These are phyloP conservation scores for Gastrolobium bilobum DNA, from an alignment of 306 rosid genomes.

Conservation along the genomic window DNA sequence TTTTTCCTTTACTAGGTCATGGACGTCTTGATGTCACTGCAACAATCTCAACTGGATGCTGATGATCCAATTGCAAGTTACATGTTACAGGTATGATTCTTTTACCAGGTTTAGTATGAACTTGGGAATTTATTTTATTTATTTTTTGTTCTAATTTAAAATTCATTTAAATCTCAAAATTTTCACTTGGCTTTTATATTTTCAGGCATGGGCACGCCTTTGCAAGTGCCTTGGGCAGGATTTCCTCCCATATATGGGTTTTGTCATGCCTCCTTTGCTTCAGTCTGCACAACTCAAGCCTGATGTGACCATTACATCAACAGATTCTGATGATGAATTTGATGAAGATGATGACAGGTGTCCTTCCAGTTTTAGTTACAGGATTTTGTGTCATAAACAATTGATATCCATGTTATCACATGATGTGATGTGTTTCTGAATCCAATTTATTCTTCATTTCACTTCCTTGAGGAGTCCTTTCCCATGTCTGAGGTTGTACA, in stretches of 20 bases:
- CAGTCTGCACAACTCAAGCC: constrained; percentile 99
- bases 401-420: constrained; percentile 32
- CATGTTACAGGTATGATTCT: constrained; percentile 86
- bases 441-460: constrained; percentile 42
- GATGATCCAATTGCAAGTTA: constrained; percentile 99
- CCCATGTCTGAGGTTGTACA: constrained; percentile 27
- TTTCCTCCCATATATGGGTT: constrained; percentile 95
- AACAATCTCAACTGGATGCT: constrained; percentile 87
- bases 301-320: constrained; percentile 95
- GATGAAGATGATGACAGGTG: constrained; percentile 98
- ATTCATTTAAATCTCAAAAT: constrained; percentile 10
- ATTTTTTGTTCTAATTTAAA: constrained; percentile 27
- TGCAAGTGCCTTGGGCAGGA: constrained; percentile 99
- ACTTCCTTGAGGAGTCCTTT: constrained; percentile 6
- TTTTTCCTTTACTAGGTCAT: constrained; percentile 70
- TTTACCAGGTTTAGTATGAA: constrained; percentile 24
- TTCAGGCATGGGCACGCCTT: constrained; percentile 98
- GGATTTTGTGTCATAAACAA: constrained; percentile 30
- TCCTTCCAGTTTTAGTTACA: constrained; percentile 24
- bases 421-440: constrained; percentile 19
- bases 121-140: constrained; percentile 16
- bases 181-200: constrained; percentile 32
- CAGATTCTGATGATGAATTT: constrained; percentile 86
- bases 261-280: constrained; percentile 98
- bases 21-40: constrained; percentile 95